Evolutionary conservation across 371 early-diverging fungal species (phyloP).

Genomic region (Actinomortierella wolfii): DNA sequence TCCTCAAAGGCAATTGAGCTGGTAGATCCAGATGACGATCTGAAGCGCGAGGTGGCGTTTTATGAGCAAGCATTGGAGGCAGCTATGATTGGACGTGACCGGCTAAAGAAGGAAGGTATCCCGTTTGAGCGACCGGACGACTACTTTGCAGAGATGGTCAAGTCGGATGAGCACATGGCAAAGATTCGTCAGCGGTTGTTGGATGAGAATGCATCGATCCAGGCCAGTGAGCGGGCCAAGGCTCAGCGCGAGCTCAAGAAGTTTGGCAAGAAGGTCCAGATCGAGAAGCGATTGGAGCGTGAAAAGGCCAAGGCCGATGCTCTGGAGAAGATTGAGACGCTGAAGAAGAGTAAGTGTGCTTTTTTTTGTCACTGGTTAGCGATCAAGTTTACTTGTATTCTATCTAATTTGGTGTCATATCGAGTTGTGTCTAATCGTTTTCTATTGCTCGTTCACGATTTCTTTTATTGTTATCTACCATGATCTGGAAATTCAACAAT

Average conservation of each 20-base stretch:
- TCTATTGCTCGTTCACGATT: too few relatives aligned
- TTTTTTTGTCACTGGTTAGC: too few relatives aligned
- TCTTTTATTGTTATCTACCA: neutral
- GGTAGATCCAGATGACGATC: constrained; percentile 80
- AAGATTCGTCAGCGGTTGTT: constrained; percentile 81
- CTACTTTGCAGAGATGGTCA: constrained; percentile 96
- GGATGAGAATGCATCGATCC: constrained; percentile 80
- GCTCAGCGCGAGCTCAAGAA: constrained; percentile 89
- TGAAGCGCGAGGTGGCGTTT: constrained; percentile 90
- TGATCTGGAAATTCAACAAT: too few relatives aligned
- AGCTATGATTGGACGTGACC: constrained; percentile 64
- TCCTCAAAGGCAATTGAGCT: constrained; percentile 61
- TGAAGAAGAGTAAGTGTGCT: constrained; percentile 83
- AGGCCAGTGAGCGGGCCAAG: constrained; percentile 85
- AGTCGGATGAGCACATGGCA: constrained; percentile 93
- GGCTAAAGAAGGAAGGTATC: constrained; percentile 63
- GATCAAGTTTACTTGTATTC: too few relatives aligned
- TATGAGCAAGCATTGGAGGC: constrained; percentile 87
- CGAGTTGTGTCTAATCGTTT: too few relatives aligned
- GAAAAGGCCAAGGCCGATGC: constrained; percentile 82
- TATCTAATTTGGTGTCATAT: too few relatives aligned
- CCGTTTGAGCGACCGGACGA: constrained; percentile 87
- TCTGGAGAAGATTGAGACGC: constrained; percentile 87
- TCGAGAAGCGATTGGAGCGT: constrained; percentile 82
- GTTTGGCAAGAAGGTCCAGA: constrained; percentile 97